Evolutionary conservation across 1,139 yeast species (phyloP).

Genomic region (Pichia sp.): DNA sequence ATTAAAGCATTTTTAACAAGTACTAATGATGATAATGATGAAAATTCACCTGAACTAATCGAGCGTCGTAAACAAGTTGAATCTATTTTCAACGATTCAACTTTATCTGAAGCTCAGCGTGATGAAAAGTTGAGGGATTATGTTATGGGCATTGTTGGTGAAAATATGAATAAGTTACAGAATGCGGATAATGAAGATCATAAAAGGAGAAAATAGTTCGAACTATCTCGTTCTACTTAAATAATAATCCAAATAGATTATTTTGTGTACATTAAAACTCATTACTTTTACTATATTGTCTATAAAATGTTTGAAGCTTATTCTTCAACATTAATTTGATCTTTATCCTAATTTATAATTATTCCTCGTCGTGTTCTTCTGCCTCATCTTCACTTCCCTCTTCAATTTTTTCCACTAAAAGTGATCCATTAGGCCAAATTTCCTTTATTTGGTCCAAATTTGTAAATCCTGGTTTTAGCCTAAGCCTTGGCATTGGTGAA

Average conservation of each 20-base stretch:
- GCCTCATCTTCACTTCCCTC: slow-evolving; percentile 31
- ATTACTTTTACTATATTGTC: neutral
- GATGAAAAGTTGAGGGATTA: slow-evolving; percentile 55
- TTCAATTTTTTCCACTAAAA: slow-evolving; percentile 43
- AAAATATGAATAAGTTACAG: slow-evolving; percentile 30
- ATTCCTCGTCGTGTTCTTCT: slow-evolving; percentile 15
- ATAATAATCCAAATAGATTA: no score
- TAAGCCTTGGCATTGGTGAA: slow-evolving; percentile 55
- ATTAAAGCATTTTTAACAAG: slow-evolving; percentile 45
- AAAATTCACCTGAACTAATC: slow-evolving; percentile 17
- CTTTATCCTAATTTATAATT: slow-evolving; percentile 9
- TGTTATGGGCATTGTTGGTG: slow-evolving; percentile 58
- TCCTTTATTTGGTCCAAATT: slow-evolving; percentile 39
- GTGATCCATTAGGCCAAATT: slow-evolving; percentile 59
- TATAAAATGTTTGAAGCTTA: neutral
- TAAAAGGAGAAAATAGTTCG: slow-evolving; percentile 22
- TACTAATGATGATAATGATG: slow-evolving; percentile 31
- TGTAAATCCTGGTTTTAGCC: slow-evolving; percentile 31
- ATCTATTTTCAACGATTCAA: slow-evolving; percentile 65
- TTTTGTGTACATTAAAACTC: neutral
- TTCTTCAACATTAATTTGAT: neutral
- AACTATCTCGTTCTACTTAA: no score
- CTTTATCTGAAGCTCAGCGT: slow-evolving; percentile 52
- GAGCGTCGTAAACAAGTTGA: slow-evolving; percentile 57
- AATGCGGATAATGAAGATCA: slow-evolving; percentile 14